Evolutionary conservation across 257 asterid species (phyloP).

Genomic region (Lavandula angustifolia): DNA sequence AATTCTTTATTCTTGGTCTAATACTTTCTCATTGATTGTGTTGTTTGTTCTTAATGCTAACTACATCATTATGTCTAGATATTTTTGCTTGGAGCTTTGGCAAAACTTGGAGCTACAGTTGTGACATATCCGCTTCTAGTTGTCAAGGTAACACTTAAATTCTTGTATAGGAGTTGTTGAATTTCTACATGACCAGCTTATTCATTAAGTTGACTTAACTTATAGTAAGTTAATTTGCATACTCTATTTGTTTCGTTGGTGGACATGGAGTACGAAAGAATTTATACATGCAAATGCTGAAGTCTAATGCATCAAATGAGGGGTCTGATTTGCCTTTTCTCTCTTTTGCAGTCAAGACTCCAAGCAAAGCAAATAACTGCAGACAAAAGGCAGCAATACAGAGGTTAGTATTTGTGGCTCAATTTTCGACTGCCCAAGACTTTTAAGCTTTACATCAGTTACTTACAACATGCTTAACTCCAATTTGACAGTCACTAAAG

Average conservation of each 20-base stretch:
- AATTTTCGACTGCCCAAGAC: conserved; percentile 5
- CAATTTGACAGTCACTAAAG: neutral
- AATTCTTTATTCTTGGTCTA: conserved; percentile 14
- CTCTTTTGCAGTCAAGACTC: conserved; percentile 79
- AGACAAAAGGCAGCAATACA: conserved; percentile 78
- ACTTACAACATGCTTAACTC: neutral
- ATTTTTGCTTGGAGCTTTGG: conserved; percentile 95
- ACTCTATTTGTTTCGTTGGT: neutral
- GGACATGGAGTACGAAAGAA: too few relatives aligned
- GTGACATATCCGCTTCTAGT: conserved; percentile 92
- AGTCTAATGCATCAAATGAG: conserved; percentile 5
- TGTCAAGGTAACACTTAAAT: conserved; percentile 62
- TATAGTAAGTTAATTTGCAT: neutral
- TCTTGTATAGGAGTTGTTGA: conserved; percentile 2
- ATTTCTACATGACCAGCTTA: conserved; percentile 4
- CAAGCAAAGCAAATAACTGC: conserved; percentile 77
- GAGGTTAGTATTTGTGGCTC: conserved; percentile 50
- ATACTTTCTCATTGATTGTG: neutral
- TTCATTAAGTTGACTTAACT: neutral
- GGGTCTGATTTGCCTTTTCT: conserved; percentile 23
- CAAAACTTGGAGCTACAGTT: conserved; percentile 98
- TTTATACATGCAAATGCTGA: neutral
- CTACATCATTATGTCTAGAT: conserved; percentile 45
- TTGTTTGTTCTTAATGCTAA: conserved; percentile 22
- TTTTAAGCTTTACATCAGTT: neutral